Conservation (phyloP, 768 basidiomycete species). For the Coprinopsis strossmayeri region DNA sequence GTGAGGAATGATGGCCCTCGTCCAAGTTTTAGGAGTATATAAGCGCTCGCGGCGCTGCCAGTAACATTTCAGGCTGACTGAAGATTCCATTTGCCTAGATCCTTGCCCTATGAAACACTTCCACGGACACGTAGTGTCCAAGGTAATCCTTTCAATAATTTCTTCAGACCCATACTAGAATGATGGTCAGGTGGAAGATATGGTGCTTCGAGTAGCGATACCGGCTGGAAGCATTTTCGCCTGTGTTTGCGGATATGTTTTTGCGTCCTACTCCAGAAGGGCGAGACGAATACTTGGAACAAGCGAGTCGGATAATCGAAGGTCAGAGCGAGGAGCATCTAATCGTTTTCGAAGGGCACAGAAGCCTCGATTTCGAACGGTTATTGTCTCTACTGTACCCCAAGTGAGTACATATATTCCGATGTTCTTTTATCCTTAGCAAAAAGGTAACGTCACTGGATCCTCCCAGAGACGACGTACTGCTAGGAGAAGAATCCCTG, state of each 20-base stretch:
- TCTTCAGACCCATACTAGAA: too few species aligned
- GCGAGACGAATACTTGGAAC: neutral
- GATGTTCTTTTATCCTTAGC: neutral
- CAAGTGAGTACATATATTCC: neutral
- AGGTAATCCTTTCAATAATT: too few species aligned
- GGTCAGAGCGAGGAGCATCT: neutral
- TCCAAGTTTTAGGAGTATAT: too few species aligned
- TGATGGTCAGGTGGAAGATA: neutral
- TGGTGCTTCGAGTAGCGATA: neutral
- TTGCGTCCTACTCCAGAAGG: neutral
- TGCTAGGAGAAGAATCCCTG: neutral
- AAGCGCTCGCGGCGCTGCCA: too few species aligned
- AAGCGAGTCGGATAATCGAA: neutral
- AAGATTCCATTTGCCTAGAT: too few species aligned
- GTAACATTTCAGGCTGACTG: too few species aligned
- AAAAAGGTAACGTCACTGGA: neutral
- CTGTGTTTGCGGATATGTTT: neutral
- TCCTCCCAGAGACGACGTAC: neutral
- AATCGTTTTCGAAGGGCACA: neutral
- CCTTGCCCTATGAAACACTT: too few species aligned
- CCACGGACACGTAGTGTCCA: too few species aligned
- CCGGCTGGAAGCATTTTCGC: neutral
- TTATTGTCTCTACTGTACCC: neutral
- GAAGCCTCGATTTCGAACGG: neutral
- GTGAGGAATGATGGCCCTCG: too few species aligned